Evolutionary conservation across 495 filamentous ascomycete species (phyloP).

Genomic region (Penicillium riverlandense): DNA sequence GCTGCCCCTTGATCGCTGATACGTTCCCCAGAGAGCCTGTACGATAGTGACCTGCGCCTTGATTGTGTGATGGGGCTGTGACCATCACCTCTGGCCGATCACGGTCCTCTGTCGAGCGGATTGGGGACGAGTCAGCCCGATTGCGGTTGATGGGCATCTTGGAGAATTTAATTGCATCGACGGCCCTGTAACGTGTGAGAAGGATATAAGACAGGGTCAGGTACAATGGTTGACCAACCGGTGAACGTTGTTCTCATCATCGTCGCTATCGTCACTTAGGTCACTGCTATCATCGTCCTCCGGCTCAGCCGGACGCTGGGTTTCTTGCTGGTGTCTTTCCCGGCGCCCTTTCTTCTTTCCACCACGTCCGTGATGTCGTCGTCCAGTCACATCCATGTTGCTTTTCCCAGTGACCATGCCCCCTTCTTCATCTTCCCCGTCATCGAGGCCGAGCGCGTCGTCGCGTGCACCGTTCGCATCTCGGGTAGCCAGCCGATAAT

Average conservation of each 20-base stretch:
- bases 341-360: conserved; percentile 38
- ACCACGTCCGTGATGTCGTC: conserved; percentile 44
- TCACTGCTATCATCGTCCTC: conserved; percentile 98
- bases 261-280: conserved; percentile 92
- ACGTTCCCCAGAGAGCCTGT: conserved; percentile 72
- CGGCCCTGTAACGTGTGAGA: conserved; percentile 34
- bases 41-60: conserved; percentile 42
- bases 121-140: conserved; percentile 81
- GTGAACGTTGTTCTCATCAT: conserved; percentile 57
- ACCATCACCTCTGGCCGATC: conserved; percentile 49
- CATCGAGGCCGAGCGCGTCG: conserved; percentile 42
- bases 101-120: conserved; percentile 47
- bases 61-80: conserved; percentile 46
- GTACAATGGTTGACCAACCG: conserved; percentile 20
- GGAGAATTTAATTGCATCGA: conserved; percentile 84
- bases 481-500: conserved; percentile 48
- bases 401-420: conserved; percentile 73
- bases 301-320: conserved; percentile 62
- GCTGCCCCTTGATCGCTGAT: conserved; percentile 59
- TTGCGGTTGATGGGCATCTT: conserved; percentile 83
- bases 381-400: conserved; percentile 66
- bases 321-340: conserved; percentile 40
- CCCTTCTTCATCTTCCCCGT: conserved; percentile 75
- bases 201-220: background rate
- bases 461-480: conserved; percentile 25